Percentiles rank a stretch among this genome's conserved stretches.
These are phyloP conservation scores for Globisporangium acanthophoron DNA, from an alignment of 352 stramenopile species.

Conservation along the genomic window DNA sequence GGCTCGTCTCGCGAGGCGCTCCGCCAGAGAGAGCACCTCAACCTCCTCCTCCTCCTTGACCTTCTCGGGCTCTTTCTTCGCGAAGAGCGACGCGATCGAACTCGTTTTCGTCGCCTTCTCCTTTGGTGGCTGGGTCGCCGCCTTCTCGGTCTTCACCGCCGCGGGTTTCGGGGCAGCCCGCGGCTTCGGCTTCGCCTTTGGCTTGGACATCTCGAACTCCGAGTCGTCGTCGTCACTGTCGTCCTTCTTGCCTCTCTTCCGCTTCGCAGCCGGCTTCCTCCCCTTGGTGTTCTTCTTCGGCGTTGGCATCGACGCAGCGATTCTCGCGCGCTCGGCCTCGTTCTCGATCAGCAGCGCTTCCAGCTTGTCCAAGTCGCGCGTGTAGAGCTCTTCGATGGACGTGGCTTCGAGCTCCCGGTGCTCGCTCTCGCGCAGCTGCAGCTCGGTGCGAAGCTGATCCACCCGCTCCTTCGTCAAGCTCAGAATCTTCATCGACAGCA, in stretches of 20 bases:
- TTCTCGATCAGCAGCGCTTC: slow-evolving; percentile 66
- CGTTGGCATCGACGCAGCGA: slow-evolving; percentile 54
- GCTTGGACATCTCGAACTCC: slow-evolving; percentile 48
- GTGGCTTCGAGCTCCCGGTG: slow-evolving; percentile 74
- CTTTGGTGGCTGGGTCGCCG: slow-evolving; percentile 18
- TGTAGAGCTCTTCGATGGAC: slow-evolving; percentile 90
- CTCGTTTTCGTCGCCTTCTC: slow-evolving; percentile 18
- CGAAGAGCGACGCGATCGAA: slow-evolving; percentile 53
- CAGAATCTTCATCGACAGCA: slow-evolving; percentile 94
- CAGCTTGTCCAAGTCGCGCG: slow-evolving; percentile 90
- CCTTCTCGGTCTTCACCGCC: slow-evolving; percentile 14
- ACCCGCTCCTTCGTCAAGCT: slow-evolving; percentile 94
- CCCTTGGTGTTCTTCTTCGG: slow-evolving; percentile 43
- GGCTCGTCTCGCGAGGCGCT: slow-evolving; percentile 53
- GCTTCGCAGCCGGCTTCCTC: slow-evolving; percentile 40
- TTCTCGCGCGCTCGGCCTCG: slow-evolving; percentile 45
- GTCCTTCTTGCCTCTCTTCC: slow-evolving; percentile 39
- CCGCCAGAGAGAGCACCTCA: slow-evolving; percentile 66
- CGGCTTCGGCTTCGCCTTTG: slow-evolving; percentile 39
- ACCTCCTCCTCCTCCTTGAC: slow-evolving; percentile 46
- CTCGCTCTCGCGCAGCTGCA: slow-evolving; percentile 83
- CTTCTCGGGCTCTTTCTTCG: slow-evolving; percentile 19
- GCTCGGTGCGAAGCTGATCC: slow-evolving; percentile 85
- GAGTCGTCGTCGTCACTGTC: slow-evolving; percentile 52
- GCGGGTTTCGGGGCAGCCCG: slow-evolving; percentile 21